phyloP scores from a whole-genome alignment of 179 eudicot genomes.

The Spergularia azorica region DNA sequence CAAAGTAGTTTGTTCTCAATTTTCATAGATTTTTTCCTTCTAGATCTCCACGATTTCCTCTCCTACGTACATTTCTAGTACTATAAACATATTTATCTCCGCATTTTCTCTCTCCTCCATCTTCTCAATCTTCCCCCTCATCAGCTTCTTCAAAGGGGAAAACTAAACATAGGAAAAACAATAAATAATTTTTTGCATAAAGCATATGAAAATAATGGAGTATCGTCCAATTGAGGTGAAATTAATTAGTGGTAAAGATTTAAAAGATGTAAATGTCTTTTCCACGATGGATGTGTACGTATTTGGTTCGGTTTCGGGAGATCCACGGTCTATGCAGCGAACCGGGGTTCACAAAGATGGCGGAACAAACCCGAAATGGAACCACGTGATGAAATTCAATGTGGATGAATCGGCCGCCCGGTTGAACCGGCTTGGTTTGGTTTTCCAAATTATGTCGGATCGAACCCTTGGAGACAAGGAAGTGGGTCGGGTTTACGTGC shows the following conservation, averaged over 20 bases:
- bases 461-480: constrained; percentile 70
- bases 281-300: constrained; percentile 73
- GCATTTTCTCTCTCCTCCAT: constrained; percentile 23
- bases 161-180: not conserved
- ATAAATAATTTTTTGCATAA: not conserved
- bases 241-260: constrained; percentile 48
- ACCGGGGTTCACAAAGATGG: constrained; percentile 54
- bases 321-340: constrained; percentile 48
- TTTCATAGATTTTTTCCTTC: not conserved
- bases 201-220: constrained; percentile 40
- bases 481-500: constrained; percentile 71
- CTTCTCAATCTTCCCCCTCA: not conserved
- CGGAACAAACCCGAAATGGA: constrained; percentile 64
- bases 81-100: not conserved
- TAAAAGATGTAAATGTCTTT: constrained; percentile 64
- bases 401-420: constrained; percentile 60
- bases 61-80: constrained; percentile 1
- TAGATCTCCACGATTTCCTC: constrained; percentile 22
- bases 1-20: not conserved
- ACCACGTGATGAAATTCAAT: constrained; percentile 50
- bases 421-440: constrained; percentile 51
- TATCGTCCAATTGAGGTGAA: constrained; percentile 60
- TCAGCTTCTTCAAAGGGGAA: constrained; percentile 1
- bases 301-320: constrained; percentile 61
- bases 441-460: constrained; percentile 56